A percentile compares a stretch with the other conserved stretches of the same genome.
phyloP scores from a whole-genome alignment of 306 rosid species.

The Vigna angularis region DNA sequence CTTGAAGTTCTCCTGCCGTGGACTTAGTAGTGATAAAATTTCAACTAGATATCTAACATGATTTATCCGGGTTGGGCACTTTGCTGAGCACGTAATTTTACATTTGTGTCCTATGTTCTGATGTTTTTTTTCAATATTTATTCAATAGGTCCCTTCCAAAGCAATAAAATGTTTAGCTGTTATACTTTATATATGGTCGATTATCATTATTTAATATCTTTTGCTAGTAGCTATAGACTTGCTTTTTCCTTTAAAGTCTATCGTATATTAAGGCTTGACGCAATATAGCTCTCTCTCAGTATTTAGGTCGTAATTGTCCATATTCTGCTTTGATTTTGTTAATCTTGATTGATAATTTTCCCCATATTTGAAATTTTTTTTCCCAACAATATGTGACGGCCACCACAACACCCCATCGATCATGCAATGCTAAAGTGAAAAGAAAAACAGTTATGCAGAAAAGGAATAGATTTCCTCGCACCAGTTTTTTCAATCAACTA shows the following conservation, averaged over 20 bases:
- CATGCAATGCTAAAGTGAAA: background rate
- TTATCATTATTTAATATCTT: too few species aligned
- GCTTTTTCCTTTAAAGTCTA: background rate
- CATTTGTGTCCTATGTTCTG: too few species aligned
- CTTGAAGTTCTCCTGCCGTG: too few species aligned
- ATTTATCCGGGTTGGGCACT: too few species aligned
- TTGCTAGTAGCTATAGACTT: background rate
- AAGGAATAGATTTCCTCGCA: background rate
- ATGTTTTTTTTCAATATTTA: too few species aligned
- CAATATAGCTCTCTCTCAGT: background rate
- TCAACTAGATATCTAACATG: too few species aligned
- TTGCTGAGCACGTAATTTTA: too few species aligned
- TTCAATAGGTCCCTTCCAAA: too few species aligned
- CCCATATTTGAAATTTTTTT: background rate
- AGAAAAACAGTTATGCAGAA: background rate
- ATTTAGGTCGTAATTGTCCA: background rate
- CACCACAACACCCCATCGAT: background rate
- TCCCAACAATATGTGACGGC: too few species aligned
- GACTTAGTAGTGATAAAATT: too few species aligned
- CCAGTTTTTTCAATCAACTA: background rate
- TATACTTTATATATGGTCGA: too few species aligned
- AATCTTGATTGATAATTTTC: background rate
- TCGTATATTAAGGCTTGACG: background rate
- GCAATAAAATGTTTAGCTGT: too few species aligned
- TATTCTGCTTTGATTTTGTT: background rate